Evolutionary conservation across 441 rosid species (phyloP), one percentile per base, ranked within the genome.

Genomic region (Populus hybrid): DNA sequence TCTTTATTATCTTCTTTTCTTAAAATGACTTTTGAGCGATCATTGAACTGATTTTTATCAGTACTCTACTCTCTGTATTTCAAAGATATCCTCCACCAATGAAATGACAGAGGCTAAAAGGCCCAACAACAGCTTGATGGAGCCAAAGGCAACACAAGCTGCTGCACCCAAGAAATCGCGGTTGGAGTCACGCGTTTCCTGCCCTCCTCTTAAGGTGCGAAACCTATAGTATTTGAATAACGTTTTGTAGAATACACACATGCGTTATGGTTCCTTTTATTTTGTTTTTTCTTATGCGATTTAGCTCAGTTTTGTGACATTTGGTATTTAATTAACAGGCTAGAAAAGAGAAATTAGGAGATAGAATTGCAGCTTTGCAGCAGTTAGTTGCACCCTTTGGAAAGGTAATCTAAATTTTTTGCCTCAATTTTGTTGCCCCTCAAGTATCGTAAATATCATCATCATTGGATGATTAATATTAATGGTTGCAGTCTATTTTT

Each of bases 371-470:
- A 78, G 88, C 97, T 68, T 88, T 94, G 40, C 98, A 94, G 82
- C 97, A 93, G 72, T 72, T 94, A 85, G 98, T 94, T 78, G 94
- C 98, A 46, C 98, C 98, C 64, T 94, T 93, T 81, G 98, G 98
- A 77, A 94, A 94, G 95, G 98, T 30, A 86, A 81, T 69, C 61
- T 53, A 16, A 53, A 16, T 53, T 53, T 5, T 53, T 1, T 53
- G 61, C 61, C 61, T 53, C 61, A 5, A 35, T 35, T 35, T 35
- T 1, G 8, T 0, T 53, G 32, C 32, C 7, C 57, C 57, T 50
- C 57, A 14, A 14, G 18, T 5, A 14, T 50, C 7, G 18, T 50
- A 14, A 14, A 46, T 46, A 50, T 50, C 57, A 50, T 50, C 20
- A 50, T 50, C 57, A 4, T 1, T 50, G 7, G 20, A 50, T 14